Evolutionary conservation across 208 protist species (phyloP).

Genomic region (Strigomonas culicis): DNA sequence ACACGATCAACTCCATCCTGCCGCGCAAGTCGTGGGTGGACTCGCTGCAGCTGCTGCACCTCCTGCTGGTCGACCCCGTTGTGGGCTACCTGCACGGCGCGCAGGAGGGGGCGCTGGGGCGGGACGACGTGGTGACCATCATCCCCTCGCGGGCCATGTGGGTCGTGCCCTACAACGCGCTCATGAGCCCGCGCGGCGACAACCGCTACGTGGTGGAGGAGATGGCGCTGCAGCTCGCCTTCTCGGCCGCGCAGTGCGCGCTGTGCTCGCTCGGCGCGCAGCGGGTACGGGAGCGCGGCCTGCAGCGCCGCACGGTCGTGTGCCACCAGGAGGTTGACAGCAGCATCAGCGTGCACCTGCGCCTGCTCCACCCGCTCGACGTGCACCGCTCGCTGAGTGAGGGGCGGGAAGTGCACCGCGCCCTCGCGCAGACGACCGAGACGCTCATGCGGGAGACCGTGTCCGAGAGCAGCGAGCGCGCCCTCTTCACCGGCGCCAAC

Average conservation of each 20-base stretch:
- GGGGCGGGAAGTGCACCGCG: conserved; percentile 38
- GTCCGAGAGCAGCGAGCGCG: not conserved
- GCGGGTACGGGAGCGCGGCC: conserved; percentile 52
- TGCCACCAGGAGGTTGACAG: conserved; percentile 44
- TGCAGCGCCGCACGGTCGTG: conserved; percentile 62
- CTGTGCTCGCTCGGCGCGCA: conserved; percentile 53
- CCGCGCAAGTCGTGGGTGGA: conserved; percentile 75
- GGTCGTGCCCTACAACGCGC: conserved; percentile 84
- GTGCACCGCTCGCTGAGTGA: conserved; percentile 55
- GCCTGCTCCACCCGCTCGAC: conserved; percentile 57
- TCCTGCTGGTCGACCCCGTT: conserved; percentile 80
- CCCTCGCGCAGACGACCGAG: conserved; percentile 24
- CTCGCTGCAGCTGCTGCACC: conserved; percentile 78
- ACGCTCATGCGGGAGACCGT: conserved; percentile 9
- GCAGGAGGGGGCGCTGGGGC: conserved; percentile 26
- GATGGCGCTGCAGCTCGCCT: conserved; percentile 73
- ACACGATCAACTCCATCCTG: conserved; percentile 61
- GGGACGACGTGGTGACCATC: conserved; percentile 66
- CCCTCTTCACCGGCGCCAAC: conserved; percentile 33
- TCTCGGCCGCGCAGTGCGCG: conserved; percentile 78
- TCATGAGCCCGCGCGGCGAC: conserved; percentile 57
- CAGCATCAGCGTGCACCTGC: conserved; percentile 16
- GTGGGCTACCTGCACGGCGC: conserved; percentile 72
- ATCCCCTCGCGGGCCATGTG: conserved; percentile 75
- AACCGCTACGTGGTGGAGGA: conserved; percentile 81